phyloP scores from a whole-genome alignment of 2,329 filamentous ascomycete genomes.

The Claviceps maximensis region DNA sequence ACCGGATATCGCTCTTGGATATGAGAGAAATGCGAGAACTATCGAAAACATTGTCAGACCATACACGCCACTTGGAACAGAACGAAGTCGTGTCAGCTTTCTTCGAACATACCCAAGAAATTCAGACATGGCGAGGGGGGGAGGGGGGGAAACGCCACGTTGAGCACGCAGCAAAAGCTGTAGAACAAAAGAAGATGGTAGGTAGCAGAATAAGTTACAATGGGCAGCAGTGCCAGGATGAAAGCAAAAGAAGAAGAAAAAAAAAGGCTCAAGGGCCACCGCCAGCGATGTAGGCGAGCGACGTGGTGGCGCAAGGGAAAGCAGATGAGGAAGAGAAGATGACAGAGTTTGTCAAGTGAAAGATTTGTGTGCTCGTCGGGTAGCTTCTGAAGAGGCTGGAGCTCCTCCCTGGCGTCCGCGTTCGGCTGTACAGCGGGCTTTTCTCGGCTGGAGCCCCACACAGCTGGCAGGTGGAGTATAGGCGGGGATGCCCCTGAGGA shows the following conservation, averaged over 20 bases:
- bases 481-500: background rate
- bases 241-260: background rate
- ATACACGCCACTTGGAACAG: background rate
- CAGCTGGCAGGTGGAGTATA: background rate
- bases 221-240: slow-evolving; percentile 9
- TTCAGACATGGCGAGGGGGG: slow-evolving; percentile 37
- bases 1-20: slow-evolving; percentile 96
- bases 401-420: slow-evolving; percentile 9
- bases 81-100: background rate
- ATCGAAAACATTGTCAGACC: slow-evolving; percentile 9
- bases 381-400: slow-evolving; percentile 16
- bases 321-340: slow-evolving; percentile 4
- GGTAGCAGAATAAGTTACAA: slow-evolving; percentile 10
- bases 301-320: slow-evolving; percentile 3
- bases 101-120: slow-evolving; percentile 40
- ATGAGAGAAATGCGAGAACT: slow-evolving; percentile 93
- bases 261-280: too few species aligned
- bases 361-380: slow-evolving; percentile 19
- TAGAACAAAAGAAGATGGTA: slow-evolving; percentile 12
- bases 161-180: slow-evolving; percentile 22
- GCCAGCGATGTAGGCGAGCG: background rate
- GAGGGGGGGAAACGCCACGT: slow-evolving; percentile 21
- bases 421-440: slow-evolving; percentile 12
- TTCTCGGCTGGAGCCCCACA: slow-evolving; percentile 7
- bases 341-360: slow-evolving; percentile 15